phyloP scores from a whole-genome alignment of 108 stramenopile genomes.

The Tribonema minus region DNA sequence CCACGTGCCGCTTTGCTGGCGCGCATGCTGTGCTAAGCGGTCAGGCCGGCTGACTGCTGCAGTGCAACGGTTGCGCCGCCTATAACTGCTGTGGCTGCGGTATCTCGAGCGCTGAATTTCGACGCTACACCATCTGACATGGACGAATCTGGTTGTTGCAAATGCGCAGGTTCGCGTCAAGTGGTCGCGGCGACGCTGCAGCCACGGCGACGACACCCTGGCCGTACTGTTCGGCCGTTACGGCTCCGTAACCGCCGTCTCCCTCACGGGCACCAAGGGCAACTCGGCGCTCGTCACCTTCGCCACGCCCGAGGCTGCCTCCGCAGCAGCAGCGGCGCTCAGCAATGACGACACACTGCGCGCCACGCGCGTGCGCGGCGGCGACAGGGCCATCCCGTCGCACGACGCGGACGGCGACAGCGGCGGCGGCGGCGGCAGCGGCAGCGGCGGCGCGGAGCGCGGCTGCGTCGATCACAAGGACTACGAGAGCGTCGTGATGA shows the following conservation, averaged over 20 bases:
- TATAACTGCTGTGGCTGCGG: too few relatives aligned
- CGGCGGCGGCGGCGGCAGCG: background rate
- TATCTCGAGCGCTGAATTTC: too few relatives aligned
- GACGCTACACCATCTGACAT: too few relatives aligned
- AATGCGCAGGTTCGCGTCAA: constrained; percentile 6
- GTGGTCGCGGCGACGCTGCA: constrained; percentile 21
- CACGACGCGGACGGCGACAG: background rate
- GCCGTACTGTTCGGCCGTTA: constrained; percentile 10
- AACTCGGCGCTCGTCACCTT: constrained; percentile 25
- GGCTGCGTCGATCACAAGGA: constrained; percentile 9
- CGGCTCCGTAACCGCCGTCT: constrained; percentile 27
- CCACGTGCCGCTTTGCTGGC: too few relatives aligned
- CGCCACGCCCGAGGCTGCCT: background rate
- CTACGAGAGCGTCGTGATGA: constrained; percentile 30
- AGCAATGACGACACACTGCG: constrained; percentile 3
- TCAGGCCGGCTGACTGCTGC: too few relatives aligned
- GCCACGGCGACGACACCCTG: constrained; percentile 40
- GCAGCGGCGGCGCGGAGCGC: background rate
- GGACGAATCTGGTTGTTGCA: background rate
- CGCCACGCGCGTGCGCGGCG: constrained; percentile 10
- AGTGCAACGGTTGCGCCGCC: too few relatives aligned
- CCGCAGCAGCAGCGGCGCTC: constrained; percentile 31
- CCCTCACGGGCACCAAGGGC: constrained; percentile 19
- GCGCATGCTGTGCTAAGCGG: too few relatives aligned
- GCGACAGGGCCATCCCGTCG: background rate